A percentile compares a stretch with the other conserved stretches of the same genome.
Conservation (phyloP, 2,329 filamentous ascomycete species). For the Coniochaeta prunicola region DNA sequence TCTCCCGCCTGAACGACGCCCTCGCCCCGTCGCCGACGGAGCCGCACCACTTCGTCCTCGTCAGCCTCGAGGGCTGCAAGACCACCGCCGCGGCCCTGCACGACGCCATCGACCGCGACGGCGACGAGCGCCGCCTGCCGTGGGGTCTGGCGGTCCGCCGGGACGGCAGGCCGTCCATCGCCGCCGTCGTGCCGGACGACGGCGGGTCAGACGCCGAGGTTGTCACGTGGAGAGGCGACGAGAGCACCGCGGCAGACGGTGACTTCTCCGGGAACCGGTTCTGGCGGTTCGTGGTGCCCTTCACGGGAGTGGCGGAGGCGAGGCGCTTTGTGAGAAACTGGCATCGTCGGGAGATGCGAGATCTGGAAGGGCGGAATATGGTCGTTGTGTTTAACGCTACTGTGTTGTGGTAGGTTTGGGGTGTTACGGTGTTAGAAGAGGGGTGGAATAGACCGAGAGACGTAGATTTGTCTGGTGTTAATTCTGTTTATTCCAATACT, state of each 20-base stretch:
- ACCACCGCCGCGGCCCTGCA: slow-evolving; percentile 23
- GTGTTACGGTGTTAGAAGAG: too few relatives aligned
- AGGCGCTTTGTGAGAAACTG: slow-evolving; percentile 38
- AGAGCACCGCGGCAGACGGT: slow-evolving; percentile 9
- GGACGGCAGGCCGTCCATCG: slow-evolving; percentile 10
- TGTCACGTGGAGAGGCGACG: slow-evolving; percentile 5
- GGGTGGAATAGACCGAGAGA: too few relatives aligned
- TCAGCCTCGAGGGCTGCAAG: slow-evolving; percentile 23
- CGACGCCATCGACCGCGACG: slow-evolving; percentile 33
- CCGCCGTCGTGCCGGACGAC: slow-evolving; percentile 1
- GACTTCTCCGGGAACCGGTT: slow-evolving; percentile 19
- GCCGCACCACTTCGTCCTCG: slow-evolving; percentile 22
- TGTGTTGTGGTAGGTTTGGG: slow-evolving; percentile 18
- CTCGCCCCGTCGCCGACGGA: background rate
- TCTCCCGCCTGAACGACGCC: slow-evolving; percentile 4
- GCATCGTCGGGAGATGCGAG: slow-evolving; percentile 29
- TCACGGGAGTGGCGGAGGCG: slow-evolving; percentile 46
- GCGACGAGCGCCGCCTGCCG: slow-evolving; percentile 28
- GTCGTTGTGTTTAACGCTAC: slow-evolving; percentile 18
- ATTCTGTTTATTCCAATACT: background rate
- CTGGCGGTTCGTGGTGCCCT: slow-evolving; percentile 45
- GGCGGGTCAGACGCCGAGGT: background rate
- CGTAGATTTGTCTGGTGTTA: too few relatives aligned
- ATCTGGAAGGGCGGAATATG: slow-evolving; percentile 15
- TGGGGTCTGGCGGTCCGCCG: slow-evolving; percentile 20